Percentiles rank a stretch among this genome's conserved stretches.
These are phyloP conservation scores for Salix arbutifolia DNA, from an alignment of 345 rosid species.

Conservation along the genomic window DNA sequence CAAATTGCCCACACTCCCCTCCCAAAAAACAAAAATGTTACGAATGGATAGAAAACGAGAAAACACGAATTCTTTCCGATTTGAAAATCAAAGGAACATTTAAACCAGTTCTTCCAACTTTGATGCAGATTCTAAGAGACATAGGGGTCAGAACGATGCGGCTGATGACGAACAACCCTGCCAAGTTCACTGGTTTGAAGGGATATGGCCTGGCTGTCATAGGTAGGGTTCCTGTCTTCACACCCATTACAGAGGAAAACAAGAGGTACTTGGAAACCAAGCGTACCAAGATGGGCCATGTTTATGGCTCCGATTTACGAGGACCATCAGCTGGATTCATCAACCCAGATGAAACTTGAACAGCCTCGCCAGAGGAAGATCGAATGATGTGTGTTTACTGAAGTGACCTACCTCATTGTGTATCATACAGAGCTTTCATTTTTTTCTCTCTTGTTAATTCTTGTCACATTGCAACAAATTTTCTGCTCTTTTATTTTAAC, in stretches of 20 bases:
- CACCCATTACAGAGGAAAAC: slow-evolving; percentile 77
- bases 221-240: slow-evolving; percentile 74
- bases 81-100: too few species aligned
- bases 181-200: slow-evolving; percentile 77
- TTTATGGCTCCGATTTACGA: slow-evolving; percentile 66
- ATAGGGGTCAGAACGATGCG: slow-evolving; percentile 75
- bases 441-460: background rate
- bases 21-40: background rate
- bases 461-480: background rate
- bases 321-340: slow-evolving; percentile 44
- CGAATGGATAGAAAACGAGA: too few species aligned
- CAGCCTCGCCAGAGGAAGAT: slow-evolving; percentile 8
- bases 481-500: too few species aligned
- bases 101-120: background rate
- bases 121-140: slow-evolving; percentile 64
- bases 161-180: slow-evolving; percentile 88
- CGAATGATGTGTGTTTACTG: too few species aligned
- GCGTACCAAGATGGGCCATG: slow-evolving; percentile 78
- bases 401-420: background rate
- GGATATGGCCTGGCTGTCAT: slow-evolving; percentile 83
- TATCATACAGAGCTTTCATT: too few species aligned
- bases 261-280: slow-evolving; percentile 76
- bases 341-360: slow-evolving; percentile 13
- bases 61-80: too few species aligned
- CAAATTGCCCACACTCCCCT: background rate